Evolutionary conservation across 139 green algal genomes (phyloP).

Genomic region (Chlamydomonas incerta): DNA sequence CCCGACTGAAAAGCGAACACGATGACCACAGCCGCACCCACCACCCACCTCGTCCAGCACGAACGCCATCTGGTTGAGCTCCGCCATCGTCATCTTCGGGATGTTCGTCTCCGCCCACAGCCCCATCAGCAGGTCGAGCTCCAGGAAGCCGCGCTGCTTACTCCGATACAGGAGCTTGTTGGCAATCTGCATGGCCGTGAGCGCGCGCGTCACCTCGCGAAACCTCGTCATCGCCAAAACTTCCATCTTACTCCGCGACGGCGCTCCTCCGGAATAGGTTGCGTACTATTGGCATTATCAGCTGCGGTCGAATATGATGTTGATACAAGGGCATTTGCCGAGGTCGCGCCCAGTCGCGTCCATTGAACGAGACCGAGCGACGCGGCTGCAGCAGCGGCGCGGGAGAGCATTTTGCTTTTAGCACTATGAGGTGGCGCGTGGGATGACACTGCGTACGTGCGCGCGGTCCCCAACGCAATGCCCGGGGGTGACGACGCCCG

Average conservation of each 20-base stretch:
- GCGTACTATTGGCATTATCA: too few relatives aligned
- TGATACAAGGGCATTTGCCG: too few relatives aligned
- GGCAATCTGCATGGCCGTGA: constrained; percentile 51
- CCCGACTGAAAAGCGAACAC: too few relatives aligned
- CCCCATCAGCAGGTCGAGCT: constrained; percentile 87
- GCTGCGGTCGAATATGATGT: constrained; percentile 6
- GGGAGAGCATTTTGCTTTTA: not conserved
- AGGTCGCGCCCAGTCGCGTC: too few relatives aligned
- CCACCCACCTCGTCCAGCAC: constrained; percentile 72
- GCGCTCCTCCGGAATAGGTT: not conserved
- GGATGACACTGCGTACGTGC: too few relatives aligned
- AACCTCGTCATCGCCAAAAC: not conserved
- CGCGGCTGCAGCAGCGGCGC: not conserved
- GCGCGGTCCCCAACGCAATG: too few relatives aligned
- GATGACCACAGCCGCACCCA: too few relatives aligned
- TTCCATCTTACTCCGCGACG: constrained; percentile 1
- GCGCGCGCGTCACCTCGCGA: not conserved
- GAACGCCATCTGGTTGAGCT: constrained; percentile 60
- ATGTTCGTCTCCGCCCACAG: constrained; percentile 83
- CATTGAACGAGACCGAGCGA: not conserved
- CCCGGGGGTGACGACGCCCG: too few relatives aligned
- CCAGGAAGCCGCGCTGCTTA: constrained; percentile 87
- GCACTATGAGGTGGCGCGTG: too few relatives aligned
- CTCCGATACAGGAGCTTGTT: constrained; percentile 84
- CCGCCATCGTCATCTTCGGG: constrained; percentile 52